phyloP scores from a whole-genome alignment of 192 early-diverging fungal species.

The Geranomyces michiganensis region DNA sequence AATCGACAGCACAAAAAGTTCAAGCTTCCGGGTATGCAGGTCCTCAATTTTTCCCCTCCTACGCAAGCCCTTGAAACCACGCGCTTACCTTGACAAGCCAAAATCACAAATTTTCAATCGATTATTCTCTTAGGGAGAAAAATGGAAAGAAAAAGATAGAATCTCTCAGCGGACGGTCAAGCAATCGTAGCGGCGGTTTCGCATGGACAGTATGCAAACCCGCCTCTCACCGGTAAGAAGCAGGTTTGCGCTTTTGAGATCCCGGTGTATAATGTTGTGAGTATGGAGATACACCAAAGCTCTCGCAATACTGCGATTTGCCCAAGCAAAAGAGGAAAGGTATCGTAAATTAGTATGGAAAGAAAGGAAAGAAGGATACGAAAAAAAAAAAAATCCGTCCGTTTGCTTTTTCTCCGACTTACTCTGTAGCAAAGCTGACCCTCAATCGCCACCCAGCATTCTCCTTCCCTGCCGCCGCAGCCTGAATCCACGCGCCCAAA shows the following conservation, averaged over 20 bases:
- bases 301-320: slow-evolving; percentile 37
- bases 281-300: slow-evolving; percentile 52
- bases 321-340: too few species aligned
- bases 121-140: slow-evolving; percentile 35
- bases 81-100: slow-evolving; percentile 38
- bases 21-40: too few species aligned
- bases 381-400: too few species aligned
- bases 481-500: slow-evolving; percentile 44
- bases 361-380: too few species aligned
- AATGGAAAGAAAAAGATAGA: neutral
- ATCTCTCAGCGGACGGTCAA: too few species aligned
- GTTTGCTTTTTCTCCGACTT: too few species aligned
- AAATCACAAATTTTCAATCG: slow-evolving; percentile 55
- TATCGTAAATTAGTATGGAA: too few species aligned
- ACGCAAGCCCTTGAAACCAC: too few species aligned
- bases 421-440: slow-evolving; percentile 47
- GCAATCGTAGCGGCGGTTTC: too few species aligned
- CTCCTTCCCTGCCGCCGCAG: neutral
- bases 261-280: slow-evolving; percentile 46
- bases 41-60: too few species aligned
- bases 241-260: slow-evolving; percentile 50
- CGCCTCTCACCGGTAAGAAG: slow-evolving; percentile 34
- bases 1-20: neutral
- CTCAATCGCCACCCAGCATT: slow-evolving; percentile 33
- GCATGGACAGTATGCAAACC: too few species aligned